Evolutionary conservation across 208 protist genomes (phyloP).

Genomic region (Wallacemonas sp.): DNA sequence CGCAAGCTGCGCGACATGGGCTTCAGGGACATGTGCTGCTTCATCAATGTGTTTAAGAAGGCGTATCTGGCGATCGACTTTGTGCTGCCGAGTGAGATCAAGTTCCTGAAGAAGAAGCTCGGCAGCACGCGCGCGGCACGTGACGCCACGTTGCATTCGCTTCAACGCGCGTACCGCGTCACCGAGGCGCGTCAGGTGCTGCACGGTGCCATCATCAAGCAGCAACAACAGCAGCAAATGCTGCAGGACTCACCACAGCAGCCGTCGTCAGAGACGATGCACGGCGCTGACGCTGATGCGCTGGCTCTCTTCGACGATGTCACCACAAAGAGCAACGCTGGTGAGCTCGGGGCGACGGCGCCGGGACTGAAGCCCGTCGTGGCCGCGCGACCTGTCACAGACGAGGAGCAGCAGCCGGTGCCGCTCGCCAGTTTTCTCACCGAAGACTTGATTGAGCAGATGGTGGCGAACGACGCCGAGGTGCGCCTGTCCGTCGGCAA

Average conservation of each 20-base stretch:
- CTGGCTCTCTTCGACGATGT: background rate
- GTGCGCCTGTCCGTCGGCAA: conserved; percentile 23
- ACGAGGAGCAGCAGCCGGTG: background rate
- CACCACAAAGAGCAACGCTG: background rate
- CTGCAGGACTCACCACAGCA: no score
- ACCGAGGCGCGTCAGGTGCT: conserved; percentile 27
- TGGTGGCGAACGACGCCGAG: conserved; percentile 32
- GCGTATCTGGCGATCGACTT: conserved; percentile 27
- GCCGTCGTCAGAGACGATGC: background rate
- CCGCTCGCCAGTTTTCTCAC: conserved; percentile 14
- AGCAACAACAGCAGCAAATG: conserved; percentile 19
- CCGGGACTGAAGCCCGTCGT: background rate
- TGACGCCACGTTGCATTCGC: conserved; percentile 17
- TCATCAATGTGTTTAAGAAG: conserved; percentile 42
- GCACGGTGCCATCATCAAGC: conserved; percentile 1
- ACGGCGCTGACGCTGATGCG: background rate
- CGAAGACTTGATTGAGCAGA: conserved; percentile 15
- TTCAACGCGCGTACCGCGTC: conserved; percentile 30
- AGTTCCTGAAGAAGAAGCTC: conserved; percentile 6
- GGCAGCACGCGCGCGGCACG: conserved; percentile 8
- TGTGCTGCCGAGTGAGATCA: conserved; percentile 17
- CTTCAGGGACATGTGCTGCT: conserved; percentile 32
- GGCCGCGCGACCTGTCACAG: background rate
- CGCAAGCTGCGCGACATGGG: conserved; percentile 30
- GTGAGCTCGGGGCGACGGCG: background rate